Evolutionary conservation across 2,329 filamentous ascomycete genomes (phyloP), one percentile per base, ranked within the genome.

Genomic region (Penicillium expansum): DNA sequence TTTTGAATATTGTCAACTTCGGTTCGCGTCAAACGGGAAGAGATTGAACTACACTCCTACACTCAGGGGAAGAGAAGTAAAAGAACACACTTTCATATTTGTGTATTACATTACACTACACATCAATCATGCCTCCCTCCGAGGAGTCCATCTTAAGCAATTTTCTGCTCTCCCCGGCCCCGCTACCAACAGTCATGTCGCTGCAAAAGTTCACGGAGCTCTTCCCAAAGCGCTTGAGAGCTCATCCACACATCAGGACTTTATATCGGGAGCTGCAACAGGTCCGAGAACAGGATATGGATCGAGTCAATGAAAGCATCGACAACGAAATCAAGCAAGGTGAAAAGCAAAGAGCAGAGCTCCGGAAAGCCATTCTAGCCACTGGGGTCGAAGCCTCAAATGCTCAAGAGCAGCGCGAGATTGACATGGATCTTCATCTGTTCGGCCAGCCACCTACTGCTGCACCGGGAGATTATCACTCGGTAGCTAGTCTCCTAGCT

Each of bases 261-360:
- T 80, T 96, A 5, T 96, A 95, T 71, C 85, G 89, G 47, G 89
- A 94, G 71, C 81, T 96, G 3, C 89, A 94, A 67, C 82, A 86
- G 57, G 84, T 92, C 69, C 85, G 91, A 53, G 85, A 87, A 59
- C 80, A 82, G 47, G 79, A 88, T 11, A 82, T 91, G 52, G 89
- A 93, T 65, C 72, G 78, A 4, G 86, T 95, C 14, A 80, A 85
- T 52, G 76, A 67, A 72, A 89, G 75, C 59, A 77, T 77, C 56
- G 69, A 76, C 53, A 66, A 63, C 48, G 75, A 78, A 62, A 61
- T 71, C 50, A 67, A 65, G 44, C 66, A 67, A 58, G 73, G 72
- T 30, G 71, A 73, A 54, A 67, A 57, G 37, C 74, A 77, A 55
- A 74, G 71, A 59, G 69, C 71, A 45, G 71, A 76, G 48, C 67